Evolutionary conservation across 2,329 filamentous ascomycete genomes (phyloP).

Genomic region (Lasiodiplodia sp.): DNA sequence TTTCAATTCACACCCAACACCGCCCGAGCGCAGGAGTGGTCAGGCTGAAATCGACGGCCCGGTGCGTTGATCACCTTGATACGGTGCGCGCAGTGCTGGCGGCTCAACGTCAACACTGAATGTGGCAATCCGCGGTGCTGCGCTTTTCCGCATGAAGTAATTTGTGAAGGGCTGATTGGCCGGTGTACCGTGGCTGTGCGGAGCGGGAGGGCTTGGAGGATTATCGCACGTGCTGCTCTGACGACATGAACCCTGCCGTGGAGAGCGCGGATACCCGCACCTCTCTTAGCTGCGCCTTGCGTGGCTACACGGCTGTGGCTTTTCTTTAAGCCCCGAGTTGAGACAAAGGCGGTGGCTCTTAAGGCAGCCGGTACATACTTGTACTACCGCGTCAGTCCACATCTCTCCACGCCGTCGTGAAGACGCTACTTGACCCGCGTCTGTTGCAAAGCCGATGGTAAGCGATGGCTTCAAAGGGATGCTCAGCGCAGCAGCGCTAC

Average conservation of each 20-base stretch:
- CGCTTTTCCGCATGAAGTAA: constrained; percentile 2
- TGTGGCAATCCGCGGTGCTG: neutral
- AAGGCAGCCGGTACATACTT: neutral
- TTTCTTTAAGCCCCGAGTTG: neutral
- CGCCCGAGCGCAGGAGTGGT: neutral
- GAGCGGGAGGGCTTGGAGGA: neutral
- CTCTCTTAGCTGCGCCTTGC: constrained; percentile 2
- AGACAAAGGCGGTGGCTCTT: neutral
- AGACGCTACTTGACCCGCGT: neutral
- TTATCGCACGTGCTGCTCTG: constrained; percentile 11
- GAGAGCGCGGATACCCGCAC: neutral
- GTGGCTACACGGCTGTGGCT: neutral
- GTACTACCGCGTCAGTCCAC: constrained; percentile 6
- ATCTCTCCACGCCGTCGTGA: neutral
- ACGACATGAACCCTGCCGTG: constrained; percentile 11
- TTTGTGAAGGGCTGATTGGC: neutral
- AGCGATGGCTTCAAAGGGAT: neutral
- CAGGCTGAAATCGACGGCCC: neutral
- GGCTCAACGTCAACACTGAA: neutral
- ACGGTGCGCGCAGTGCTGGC: neutral
- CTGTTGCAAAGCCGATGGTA: constrained; percentile 10
- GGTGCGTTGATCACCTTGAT: neutral
- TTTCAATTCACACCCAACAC: constrained; percentile 3
- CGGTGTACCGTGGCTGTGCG: constrained; percentile 11
- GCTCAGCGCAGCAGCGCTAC: neutral